These are phyloP conservation scores for Conticribra guillardii DNA, from an alignment of 108 stramenopile species.

Conservation along the genomic window DNA sequence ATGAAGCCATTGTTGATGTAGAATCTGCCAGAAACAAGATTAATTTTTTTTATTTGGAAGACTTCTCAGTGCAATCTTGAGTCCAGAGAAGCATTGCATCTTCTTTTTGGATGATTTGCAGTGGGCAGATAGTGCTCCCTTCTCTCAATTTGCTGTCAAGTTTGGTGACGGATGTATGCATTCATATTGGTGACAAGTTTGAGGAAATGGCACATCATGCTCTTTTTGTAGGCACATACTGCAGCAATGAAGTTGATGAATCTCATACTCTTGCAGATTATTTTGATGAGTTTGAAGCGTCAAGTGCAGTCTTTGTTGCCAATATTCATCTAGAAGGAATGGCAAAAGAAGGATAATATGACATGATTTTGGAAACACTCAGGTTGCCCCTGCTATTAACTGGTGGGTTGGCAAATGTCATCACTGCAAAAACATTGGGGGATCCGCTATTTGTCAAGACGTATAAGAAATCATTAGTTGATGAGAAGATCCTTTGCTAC, in stretches of 20 bases:
- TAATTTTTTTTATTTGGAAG: neutral
- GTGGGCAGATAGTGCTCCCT: constrained; percentile 23
- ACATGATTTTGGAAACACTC: constrained; percentile 13
- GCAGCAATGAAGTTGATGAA: neutral
- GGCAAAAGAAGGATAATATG: neutral
- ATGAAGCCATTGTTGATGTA: neutral
- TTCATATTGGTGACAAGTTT: neutral
- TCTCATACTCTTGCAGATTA: neutral
- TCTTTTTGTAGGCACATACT: neutral
- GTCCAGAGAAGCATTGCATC: constrained; percentile 5
- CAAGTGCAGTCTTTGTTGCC: neutral
- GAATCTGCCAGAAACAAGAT: constrained; percentile 9
- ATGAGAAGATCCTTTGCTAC: constrained; percentile 12
- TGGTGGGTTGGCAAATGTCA: constrained; percentile 4
- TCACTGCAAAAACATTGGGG: constrained; percentile 22
- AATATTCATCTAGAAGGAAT: neutral
- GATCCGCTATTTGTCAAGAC: constrained; percentile 14
- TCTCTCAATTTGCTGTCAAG: neutral
- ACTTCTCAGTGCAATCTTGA: constrained; percentile 10
- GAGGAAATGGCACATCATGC: neutral
- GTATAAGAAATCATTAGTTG: constrained; percentile 18
- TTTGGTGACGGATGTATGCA: too few species aligned
- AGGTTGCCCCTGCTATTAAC: constrained; percentile 13
- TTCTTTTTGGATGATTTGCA: constrained; percentile 37
- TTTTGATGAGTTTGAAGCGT: neutral